Evolutionary conservation across 2,329 filamentous ascomycete species (phyloP).

Genomic region (Ceratocystis colombiana): DNA sequence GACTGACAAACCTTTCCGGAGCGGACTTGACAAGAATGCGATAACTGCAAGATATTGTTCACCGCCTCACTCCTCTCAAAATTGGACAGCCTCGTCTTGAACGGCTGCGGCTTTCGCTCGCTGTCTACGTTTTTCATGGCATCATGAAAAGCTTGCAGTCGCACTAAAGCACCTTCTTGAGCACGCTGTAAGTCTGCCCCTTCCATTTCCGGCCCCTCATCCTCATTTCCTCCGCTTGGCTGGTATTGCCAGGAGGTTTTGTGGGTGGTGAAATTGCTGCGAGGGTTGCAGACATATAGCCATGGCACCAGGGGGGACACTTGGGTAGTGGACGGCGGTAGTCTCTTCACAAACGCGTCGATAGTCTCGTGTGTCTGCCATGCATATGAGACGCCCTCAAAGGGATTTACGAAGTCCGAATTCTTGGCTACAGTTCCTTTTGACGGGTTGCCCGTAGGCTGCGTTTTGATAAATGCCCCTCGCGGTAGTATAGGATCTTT

Average conservation of each 20-base stretch:
- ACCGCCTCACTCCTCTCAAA: constrained; percentile 42
- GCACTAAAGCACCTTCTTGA: constrained; percentile 42
- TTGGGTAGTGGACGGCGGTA: constrained; percentile 56
- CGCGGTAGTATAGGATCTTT: constrained; percentile 29
- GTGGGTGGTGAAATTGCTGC: constrained; percentile 34
- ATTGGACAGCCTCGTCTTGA: constrained; percentile 40
- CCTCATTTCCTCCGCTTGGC: constrained; percentile 38
- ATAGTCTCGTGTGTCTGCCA: constrained; percentile 57
- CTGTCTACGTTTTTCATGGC: constrained; percentile 42
- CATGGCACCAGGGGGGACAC: constrained; percentile 44
- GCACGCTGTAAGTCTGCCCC: constrained; percentile 42
- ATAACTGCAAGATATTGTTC: constrained; percentile 50
- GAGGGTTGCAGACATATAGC: constrained; percentile 65
- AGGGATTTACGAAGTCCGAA: constrained; percentile 46
- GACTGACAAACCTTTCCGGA: constrained; percentile 51
- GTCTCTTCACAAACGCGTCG: constrained; percentile 53
- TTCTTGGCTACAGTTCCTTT: not conserved
- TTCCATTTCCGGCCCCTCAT: constrained; percentile 41
- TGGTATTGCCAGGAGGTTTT: constrained; percentile 33
- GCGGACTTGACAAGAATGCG: constrained; percentile 47
- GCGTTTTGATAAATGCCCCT: constrained; percentile 19
- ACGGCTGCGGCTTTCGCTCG: constrained; percentile 32
- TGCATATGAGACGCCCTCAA: constrained; percentile 44
- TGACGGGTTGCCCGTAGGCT: not conserved
- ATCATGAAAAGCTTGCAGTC: constrained; percentile 38